These are phyloP conservation scores for Vaccinium vitisidaea DNA, from an alignment of 148 eudicot species.

Conservation along the genomic window DNA sequence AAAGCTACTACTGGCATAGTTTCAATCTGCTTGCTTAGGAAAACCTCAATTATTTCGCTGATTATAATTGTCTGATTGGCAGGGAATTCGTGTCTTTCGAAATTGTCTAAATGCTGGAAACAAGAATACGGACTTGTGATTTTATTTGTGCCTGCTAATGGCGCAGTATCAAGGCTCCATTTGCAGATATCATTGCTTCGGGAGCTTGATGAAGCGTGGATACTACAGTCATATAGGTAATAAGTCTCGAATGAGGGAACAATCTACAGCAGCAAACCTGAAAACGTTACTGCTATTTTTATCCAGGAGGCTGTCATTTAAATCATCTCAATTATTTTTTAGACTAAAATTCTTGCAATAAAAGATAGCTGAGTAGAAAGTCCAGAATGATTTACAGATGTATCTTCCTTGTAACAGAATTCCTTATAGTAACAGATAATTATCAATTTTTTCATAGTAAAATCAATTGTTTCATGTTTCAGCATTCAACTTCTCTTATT, in stretches of 20 bases:
- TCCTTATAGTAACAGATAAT: background rate
- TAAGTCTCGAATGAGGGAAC: background rate
- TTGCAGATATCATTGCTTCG: slow-evolving; percentile 6
- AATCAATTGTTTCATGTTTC: background rate
- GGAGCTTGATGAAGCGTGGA: background rate
- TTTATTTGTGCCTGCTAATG: background rate
- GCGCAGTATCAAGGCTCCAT: background rate
- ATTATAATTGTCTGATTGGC: slow-evolving; percentile 18
- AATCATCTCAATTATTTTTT: background rate
- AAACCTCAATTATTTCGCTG: background rate
- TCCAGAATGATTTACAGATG: background rate
- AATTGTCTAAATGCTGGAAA: slow-evolving; percentile 55
- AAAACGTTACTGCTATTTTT: background rate
- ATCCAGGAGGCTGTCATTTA: background rate
- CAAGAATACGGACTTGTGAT: slow-evolving; percentile 3
- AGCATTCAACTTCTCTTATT: background rate
- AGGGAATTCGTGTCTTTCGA: slow-evolving; percentile 90
- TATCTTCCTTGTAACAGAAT: background rate
- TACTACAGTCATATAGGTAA: background rate
- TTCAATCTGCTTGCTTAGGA: slow-evolving; percentile 1
- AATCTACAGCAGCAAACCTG: background rate
- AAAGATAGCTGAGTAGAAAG: background rate
- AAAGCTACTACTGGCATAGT: background rate
- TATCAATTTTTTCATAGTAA: background rate
- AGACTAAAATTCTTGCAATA: background rate